Evolutionary conservation across 2,329 filamentous ascomycete species (phyloP).

Genomic region (Diaporthe aspalathi): DNA sequence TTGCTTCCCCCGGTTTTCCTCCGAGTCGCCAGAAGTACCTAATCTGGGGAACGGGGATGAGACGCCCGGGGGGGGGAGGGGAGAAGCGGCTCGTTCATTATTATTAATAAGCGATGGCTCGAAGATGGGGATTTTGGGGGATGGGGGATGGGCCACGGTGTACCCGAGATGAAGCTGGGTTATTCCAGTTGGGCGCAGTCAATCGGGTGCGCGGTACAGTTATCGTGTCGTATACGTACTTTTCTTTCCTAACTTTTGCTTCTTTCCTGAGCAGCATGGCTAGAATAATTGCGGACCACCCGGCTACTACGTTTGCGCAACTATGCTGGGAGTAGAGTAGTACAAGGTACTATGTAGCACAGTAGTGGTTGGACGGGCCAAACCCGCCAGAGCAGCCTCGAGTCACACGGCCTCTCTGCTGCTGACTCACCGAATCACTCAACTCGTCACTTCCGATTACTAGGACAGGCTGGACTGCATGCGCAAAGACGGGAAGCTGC

Average conservation of each 20-base stretch:
- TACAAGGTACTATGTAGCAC: background rate
- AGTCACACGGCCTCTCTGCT: constrained; percentile 11
- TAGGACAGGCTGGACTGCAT: constrained; percentile 17
- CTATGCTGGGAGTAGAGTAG: background rate
- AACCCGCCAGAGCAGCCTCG: constrained; percentile 8
- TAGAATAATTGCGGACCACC: background rate
- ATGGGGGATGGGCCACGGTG: constrained; percentile 15
- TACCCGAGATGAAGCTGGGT: constrained; percentile 28
- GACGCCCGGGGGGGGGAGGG: constrained; percentile 4
- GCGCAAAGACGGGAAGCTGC: constrained; percentile 26
- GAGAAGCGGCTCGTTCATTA: constrained; percentile 22
- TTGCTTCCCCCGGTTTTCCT: constrained; percentile 20
- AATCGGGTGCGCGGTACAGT: background rate
- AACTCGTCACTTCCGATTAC: too few relatives aligned
- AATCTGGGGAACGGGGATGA: constrained; percentile 28
- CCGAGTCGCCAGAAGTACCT: constrained; percentile 21
- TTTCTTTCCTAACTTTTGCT: background rate
- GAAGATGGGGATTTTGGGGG: background rate
- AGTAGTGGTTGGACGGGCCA: background rate
- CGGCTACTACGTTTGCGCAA: background rate
- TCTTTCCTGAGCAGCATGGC: background rate
- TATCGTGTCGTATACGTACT: background rate
- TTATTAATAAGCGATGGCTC: constrained; percentile 31
- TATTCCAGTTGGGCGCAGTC: constrained; percentile 15
- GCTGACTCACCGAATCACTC: constrained; percentile 7